Conservation (phyloP, 2,329 filamentous ascomycete species). For the Monilinia laxa region DNA sequence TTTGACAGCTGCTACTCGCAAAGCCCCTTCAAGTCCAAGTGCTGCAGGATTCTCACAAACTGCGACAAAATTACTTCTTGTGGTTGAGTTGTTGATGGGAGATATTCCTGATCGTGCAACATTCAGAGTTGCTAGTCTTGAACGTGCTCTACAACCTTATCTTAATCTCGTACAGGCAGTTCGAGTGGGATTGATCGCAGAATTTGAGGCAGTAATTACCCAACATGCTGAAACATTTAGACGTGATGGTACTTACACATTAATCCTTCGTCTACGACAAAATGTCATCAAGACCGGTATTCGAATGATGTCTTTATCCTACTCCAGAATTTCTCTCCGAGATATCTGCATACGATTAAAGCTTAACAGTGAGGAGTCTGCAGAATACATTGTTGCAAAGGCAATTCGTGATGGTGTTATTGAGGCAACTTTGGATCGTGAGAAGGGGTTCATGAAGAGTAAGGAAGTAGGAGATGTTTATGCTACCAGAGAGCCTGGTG, state of each 20-base stretch:
- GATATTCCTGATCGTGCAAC: slow-evolving; percentile 94
- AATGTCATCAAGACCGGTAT: slow-evolving; percentile 99
- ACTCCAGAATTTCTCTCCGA: slow-evolving; percentile 92
- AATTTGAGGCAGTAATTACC: slow-evolving; percentile 84
- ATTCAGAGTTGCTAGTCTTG: slow-evolving; percentile 86
- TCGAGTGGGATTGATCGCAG: slow-evolving; percentile 91
- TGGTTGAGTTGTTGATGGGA: slow-evolving; percentile 96
- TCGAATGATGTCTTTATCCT: slow-evolving; percentile 97
- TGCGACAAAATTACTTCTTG: slow-evolving; percentile 91
- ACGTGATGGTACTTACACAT: slow-evolving; percentile 89
- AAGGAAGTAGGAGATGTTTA: slow-evolving; percentile 96
- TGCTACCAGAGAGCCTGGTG: slow-evolving; percentile 89
- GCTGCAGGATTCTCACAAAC: slow-evolving; percentile 95
- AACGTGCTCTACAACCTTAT: slow-evolving; percentile 87
- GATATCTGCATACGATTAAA: slow-evolving; percentile 97
- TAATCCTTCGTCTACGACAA: slow-evolving; percentile 91
- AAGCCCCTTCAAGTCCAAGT: slow-evolving; percentile 85
- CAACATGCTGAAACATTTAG: slow-evolving; percentile 82
- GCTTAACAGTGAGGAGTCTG: slow-evolving; percentile 91
- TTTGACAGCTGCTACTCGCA: slow-evolving; percentile 87
- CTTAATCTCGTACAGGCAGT: slow-evolving; percentile 92
- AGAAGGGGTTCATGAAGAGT: slow-evolving; percentile 97
- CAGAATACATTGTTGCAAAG: slow-evolving; percentile 98
- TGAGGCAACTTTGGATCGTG: slow-evolving; percentile 89
- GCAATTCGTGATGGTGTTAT: slow-evolving; percentile 97